phyloP scores from a whole-genome alignment of 352 stramenopile species.

The Bremia lactucae region DNA sequence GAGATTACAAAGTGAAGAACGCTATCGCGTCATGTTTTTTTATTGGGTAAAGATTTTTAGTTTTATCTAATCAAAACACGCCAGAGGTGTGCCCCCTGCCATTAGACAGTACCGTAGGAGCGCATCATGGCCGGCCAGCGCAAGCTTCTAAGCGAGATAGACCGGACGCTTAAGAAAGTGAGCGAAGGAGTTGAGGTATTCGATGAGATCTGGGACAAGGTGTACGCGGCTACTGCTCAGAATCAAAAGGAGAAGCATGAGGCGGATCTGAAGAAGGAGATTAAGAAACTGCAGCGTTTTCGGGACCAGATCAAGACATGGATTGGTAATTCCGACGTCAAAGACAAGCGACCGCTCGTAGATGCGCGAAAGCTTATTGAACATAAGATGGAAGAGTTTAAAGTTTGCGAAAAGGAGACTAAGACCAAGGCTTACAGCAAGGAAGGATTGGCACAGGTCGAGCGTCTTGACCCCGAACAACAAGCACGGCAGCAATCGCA shows the following conservation, averaged over 20 bases:
- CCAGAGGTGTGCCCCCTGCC: neutral
- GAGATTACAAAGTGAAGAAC: constrained; percentile 2
- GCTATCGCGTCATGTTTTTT: neutral
- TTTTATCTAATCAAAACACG: constrained; percentile 7
- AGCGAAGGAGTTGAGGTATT: constrained; percentile 97
- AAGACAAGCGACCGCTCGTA: constrained; percentile 90
- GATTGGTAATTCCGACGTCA: constrained; percentile 95
- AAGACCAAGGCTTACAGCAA: constrained; percentile 99
- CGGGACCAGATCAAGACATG: constrained; percentile 99
- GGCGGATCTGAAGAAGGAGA: constrained; percentile 99
- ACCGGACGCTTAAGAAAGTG: constrained; percentile 99
- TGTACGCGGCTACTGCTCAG: constrained; percentile 93
- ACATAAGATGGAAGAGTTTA: constrained; percentile 99
- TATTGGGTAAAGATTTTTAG: constrained; percentile 6
- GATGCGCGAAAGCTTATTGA: constrained; percentile 92
- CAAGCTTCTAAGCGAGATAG: constrained; percentile 92
- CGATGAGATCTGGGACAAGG: constrained; percentile 99
- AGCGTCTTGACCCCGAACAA: constrained; percentile 87
- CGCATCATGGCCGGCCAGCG: constrained; percentile 65
- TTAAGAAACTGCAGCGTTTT: constrained; percentile 98
- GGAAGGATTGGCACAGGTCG: constrained; percentile 91
- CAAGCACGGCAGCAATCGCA: constrained; percentile 70
- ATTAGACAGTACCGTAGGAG: constrained; percentile 3
- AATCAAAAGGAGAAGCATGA: constrained; percentile 99
- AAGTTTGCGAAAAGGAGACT: constrained; percentile 98